Conservation (phyloP, 2,329 filamentous ascomycete species). For the Calonectria henricotiae region DNA sequence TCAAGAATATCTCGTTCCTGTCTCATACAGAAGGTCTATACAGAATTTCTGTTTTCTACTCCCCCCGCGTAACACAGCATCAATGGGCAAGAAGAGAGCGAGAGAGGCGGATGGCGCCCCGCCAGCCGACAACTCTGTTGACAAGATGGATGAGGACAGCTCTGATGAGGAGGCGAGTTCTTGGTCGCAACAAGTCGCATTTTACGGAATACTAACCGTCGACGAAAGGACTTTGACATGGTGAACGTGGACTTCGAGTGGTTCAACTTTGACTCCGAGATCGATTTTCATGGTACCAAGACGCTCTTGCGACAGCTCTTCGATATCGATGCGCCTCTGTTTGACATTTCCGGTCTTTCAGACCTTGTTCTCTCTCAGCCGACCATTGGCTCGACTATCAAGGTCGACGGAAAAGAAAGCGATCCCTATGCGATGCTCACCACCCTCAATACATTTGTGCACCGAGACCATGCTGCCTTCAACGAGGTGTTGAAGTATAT, state of each 20-base stretch:
- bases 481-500: slow-evolving; percentile 83
- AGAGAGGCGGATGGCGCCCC: slow-evolving; percentile 64
- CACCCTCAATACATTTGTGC: slow-evolving; percentile 85
- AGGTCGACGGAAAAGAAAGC: slow-evolving; percentile 94
- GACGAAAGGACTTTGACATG: slow-evolving; percentile 86
- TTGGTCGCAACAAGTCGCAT: slow-evolving; percentile 33
- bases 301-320: slow-evolving; percentile 91
- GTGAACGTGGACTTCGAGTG: slow-evolving; percentile 98
- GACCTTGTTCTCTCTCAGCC: slow-evolving; percentile 91
- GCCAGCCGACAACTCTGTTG: slow-evolving; percentile 60
- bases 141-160: slow-evolving; percentile 69
- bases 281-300: slow-evolving; percentile 97
- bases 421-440: slow-evolving; percentile 96
- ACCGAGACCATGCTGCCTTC: slow-evolving; percentile 82
- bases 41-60: background rate
- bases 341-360: slow-evolving; percentile 89
- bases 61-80: slow-evolving; percentile 30
- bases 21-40: background rate
- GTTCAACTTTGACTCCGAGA: slow-evolving; percentile 92
- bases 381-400: slow-evolving; percentile 92
- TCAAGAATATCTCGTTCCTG: background rate
- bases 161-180: slow-evolving; percentile 69
- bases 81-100: slow-evolving; percentile 69
- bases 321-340: slow-evolving; percentile 87
- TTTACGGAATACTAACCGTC: slow-evolving; percentile 38